Base-by-base conservation (phyloP, 345 rosid species). In the Eucalyptus curtisii region DNA sequence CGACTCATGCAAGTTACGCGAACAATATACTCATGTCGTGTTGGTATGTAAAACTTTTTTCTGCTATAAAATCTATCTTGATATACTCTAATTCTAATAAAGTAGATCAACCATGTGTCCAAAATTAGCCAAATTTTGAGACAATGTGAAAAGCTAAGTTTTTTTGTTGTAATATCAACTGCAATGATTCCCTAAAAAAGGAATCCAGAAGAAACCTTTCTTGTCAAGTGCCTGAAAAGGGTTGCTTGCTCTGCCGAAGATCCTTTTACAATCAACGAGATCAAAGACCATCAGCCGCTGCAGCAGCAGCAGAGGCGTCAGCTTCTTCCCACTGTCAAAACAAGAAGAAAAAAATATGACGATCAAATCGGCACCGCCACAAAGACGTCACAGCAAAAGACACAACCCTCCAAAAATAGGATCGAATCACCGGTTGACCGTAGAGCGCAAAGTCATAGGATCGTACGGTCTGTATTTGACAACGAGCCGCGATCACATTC, bases 401-500 rank as follows among this genome's bases (percentile, higher is more conserved):
- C 81, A 33, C 22, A 37, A 17, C 44, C 81, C 44, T 33, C 81
- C 44, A 33, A 71, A 76, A 76, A 76, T 1, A 22, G 55, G 40
- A 85, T 85, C 50, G 42, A 76, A 76, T 40, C 82, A 37, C 47
- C 84, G 47, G 84, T 76, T 76, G 47, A 76, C 84, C 7, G 45
- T 37, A 1, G 4, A 76, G 84, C 14, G 14, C 22, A 87, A 87
- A 87, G 88, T 87, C 86, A 47, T 79, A 88, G 86, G 90, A 91
- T 88, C 76, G 90, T 89, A 89, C 92, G 86, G 49, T 37, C 85
- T 33, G 86, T 88, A 88, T 86, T 91, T 68, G 91, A 91, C 89
- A 86, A 71, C 19, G 22, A 71, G 49, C 89, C 85, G 30, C 47
- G 16, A 76, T 76, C 84, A 22, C 84, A 76, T 71, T 71, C 44